Percentiles rank a stretch among this genome's conserved stretches.
Evolutionary conservation across 2,329 filamentous ascomycete genomes (phyloP).

Genomic region (Sporothrix mexicana): DNA sequence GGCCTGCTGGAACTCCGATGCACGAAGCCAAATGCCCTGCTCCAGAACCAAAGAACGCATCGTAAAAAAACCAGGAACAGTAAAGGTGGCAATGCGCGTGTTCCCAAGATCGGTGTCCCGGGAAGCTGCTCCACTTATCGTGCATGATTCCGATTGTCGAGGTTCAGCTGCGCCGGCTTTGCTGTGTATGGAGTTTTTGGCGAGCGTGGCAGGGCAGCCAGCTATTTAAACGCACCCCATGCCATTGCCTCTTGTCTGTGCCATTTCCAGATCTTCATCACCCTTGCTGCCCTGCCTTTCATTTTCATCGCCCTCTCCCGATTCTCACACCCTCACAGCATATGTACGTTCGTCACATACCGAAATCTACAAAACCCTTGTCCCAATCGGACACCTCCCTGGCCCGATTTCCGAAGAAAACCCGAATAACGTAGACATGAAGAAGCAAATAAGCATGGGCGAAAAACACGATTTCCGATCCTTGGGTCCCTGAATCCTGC

Average conservation of each 20-base stretch:
- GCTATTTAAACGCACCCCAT: neutral
- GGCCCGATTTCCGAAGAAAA: neutral
- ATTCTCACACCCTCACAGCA: neutral
- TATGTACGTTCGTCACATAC: neutral
- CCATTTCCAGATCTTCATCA: too few species aligned
- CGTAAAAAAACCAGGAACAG: neutral
- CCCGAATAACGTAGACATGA: too few species aligned
- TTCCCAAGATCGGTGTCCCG: neutral
- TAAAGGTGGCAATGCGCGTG: neutral
- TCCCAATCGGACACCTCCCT: slow-evolving; percentile 11
- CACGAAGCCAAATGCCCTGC: too few species aligned
- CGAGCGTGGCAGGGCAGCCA: neutral
- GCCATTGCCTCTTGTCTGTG: too few species aligned
- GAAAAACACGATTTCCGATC: neutral
- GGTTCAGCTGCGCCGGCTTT: slow-evolving; percentile 15
- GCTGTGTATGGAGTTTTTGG: neutral
- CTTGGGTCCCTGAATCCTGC: neutral
- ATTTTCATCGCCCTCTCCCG: neutral
- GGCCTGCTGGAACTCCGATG: neutral
- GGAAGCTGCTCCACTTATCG: neutral
- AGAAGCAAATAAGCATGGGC: neutral
- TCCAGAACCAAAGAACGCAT: too few species aligned
- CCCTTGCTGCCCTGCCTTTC: neutral
- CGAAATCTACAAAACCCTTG: neutral
- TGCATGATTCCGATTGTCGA: neutral